A percentile compares a stretch with the other conserved stretches of the same genome.
Conservation (phyloP, 768 basidiomycete genomes). For the Solioccasus polychromus region DNA sequence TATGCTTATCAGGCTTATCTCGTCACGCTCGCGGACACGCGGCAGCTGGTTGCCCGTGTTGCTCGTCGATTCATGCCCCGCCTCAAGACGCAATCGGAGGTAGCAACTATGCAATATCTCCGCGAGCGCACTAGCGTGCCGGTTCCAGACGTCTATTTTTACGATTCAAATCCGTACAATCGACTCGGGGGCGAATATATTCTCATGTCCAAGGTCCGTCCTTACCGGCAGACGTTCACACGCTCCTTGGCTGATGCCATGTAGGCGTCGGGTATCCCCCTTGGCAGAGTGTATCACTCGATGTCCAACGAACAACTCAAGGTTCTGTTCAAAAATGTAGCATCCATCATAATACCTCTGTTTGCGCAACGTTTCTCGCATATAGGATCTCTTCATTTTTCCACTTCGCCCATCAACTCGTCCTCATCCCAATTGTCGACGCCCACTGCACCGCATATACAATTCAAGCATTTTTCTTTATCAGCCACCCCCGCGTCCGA, state of each 20-base stretch:
- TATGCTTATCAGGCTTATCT: conserved; percentile 61
- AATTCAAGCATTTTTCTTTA: conserved; percentile 19
- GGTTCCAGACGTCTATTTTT: conserved; percentile 71
- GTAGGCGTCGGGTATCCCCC: conserved; percentile 72
- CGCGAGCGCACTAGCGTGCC: conserved; percentile 68
- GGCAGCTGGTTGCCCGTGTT: conserved; percentile 72
- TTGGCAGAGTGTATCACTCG: conserved; percentile 68
- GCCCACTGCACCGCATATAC: conserved; percentile 24
- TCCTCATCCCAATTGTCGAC: conserved; percentile 25
- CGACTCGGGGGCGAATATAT: conserved; percentile 84
- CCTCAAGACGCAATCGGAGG: conserved; percentile 84
- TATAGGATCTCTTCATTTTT: conserved; percentile 71
- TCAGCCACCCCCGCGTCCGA: conserved; percentile 8
- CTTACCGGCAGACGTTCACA: background rate
- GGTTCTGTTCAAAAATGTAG: conserved; percentile 65
- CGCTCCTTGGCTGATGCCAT: conserved; percentile 4
- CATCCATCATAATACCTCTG: conserved; percentile 63
- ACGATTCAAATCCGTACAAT: conserved; percentile 83
- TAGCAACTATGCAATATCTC: conserved; percentile 81
- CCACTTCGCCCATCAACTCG: conserved; percentile 9
- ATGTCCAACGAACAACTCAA: conserved; percentile 64
- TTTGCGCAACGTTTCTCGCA: conserved; percentile 74
- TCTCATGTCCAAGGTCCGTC: conserved; percentile 77
- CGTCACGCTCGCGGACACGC: conserved; percentile 58
- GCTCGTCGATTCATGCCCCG: conserved; percentile 85